Percentiles rank a stretch among this genome's conserved stretches.
Conservation (phyloP, 495 filamentous ascomycete genomes). For the Staphylotrichum longicolle region DNA sequence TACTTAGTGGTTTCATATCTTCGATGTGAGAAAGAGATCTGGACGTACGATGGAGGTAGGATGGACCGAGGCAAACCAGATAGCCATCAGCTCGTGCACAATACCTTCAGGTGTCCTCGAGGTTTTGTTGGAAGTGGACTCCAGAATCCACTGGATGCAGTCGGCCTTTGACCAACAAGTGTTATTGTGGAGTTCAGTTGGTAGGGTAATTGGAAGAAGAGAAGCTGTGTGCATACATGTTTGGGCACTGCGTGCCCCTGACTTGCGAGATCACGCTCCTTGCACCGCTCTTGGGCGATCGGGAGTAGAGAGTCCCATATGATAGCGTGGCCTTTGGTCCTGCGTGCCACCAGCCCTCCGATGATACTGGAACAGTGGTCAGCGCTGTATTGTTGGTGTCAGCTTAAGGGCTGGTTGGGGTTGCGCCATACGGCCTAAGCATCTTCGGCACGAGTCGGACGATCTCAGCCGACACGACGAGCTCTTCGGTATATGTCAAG, state of each 20-base stretch:
- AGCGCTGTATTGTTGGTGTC: not conserved
- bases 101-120: not conserved
- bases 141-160: conserved; percentile 1
- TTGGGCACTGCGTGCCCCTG: not conserved
- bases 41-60: not conserved
- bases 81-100: not conserved
- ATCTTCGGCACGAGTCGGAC: not conserved
- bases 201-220: not conserved
- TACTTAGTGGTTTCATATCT: not conserved
- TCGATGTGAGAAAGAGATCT: not conserved
- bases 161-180: not conserved
- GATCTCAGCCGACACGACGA: not conserved
- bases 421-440: not conserved
- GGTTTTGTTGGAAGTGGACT: not conserved
- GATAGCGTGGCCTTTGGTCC: not conserved
- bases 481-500: not conserved
- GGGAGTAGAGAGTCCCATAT: not conserved
- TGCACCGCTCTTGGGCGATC: not conserved
- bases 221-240: not conserved
- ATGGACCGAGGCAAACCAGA: not conserved
- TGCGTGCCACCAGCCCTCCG: not conserved
- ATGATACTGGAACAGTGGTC: not conserved
- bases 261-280: not conserved
- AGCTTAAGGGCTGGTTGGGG: too few species aligned
- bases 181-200: not conserved